A percentile compares a stretch with the other conserved stretches of the same genome.
Conservation (phyloP, 2,329 filamentous ascomycete genomes). For the Fusarium oligoseptatum region DNA sequence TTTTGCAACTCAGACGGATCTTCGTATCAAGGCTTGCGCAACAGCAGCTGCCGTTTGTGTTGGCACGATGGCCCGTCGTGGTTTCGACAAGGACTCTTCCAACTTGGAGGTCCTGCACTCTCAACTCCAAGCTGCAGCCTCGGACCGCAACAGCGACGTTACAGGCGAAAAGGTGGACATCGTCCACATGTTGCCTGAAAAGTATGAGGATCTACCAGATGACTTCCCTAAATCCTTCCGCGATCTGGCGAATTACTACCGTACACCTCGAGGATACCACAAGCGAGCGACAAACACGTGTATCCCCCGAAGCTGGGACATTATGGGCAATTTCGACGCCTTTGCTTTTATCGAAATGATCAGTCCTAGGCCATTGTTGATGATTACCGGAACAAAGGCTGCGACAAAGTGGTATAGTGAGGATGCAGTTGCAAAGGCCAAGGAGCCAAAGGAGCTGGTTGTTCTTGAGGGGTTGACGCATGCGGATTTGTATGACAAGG, state of each 20-base stretch:
- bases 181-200: not conserved
- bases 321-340: not conserved
- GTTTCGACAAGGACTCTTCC: not conserved
- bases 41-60: not conserved
- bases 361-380: not conserved
- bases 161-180: not conserved
- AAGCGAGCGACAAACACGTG: not conserved
- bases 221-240: not conserved
- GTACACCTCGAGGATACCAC: not conserved
- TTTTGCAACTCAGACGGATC: not conserved
- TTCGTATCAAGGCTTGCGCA: not conserved
- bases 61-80: not conserved
- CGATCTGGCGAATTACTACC: not conserved
- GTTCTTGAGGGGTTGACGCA: slow-evolving; percentile 31
- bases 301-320: not conserved
- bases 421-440: slow-evolving; percentile 18
- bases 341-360: slow-evolving; percentile 1
- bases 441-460: slow-evolving; percentile 34
- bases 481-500: slow-evolving; percentile 31
- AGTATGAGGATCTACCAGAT: not conserved
- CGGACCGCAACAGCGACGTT: not conserved
- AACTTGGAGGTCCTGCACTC: not conserved
- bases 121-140: not conserved
- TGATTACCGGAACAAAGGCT: not conserved
- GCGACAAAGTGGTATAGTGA: slow-evolving; percentile 14